These are phyloP conservation scores for Copromyces sp. DNA, from an alignment of 495 filamentous ascomycete genomes.

Conservation along the genomic window DNA sequence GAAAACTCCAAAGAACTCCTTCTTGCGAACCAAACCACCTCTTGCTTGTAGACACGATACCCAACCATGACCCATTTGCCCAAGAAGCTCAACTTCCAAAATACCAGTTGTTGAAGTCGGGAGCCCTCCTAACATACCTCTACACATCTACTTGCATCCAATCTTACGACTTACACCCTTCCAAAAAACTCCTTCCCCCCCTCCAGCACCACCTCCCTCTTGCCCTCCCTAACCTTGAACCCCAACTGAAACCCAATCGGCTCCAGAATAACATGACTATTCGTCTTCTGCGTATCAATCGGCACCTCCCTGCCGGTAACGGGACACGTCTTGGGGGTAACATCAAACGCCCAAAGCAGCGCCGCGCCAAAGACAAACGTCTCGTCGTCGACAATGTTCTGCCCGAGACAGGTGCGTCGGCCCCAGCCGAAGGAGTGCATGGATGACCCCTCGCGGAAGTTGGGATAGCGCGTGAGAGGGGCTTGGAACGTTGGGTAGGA, in stretches of 20 bases:
- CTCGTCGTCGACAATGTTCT: slow-evolving; percentile 51
- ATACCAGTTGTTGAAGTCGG: neutral
- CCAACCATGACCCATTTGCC: neutral
- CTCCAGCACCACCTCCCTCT: slow-evolving; percentile 23
- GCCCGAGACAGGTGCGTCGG: slow-evolving; percentile 51
- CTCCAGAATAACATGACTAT: slow-evolving; percentile 39
- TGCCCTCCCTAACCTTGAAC: slow-evolving; percentile 27
- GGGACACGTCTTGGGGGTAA: slow-evolving; percentile 28
- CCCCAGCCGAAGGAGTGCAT: slow-evolving; percentile 55
- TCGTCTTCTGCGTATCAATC: slow-evolving; percentile 41
- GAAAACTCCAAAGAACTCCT: neutral
- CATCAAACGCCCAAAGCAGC: slow-evolving; percentile 40
- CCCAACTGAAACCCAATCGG: slow-evolving; percentile 31
- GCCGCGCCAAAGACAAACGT: slow-evolving; percentile 41
- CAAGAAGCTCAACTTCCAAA: neutral
- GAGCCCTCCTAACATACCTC: neutral
- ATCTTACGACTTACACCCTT: slow-evolving; percentile 9
- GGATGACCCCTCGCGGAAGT: slow-evolving; percentile 38
- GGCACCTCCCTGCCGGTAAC: slow-evolving; percentile 30
- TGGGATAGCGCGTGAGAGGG: slow-evolving; percentile 39
- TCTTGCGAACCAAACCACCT: neutral
- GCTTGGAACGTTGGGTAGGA: slow-evolving; percentile 45
- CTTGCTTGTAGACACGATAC: neutral
- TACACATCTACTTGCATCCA: neutral
- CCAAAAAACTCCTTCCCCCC: slow-evolving; percentile 24